A percentile compares a stretch with the other conserved stretches of the same genome.
These are phyloP conservation scores for Mycena sanguinolenta DNA, from an alignment of 768 basidiomycete species.

Conservation along the genomic window DNA sequence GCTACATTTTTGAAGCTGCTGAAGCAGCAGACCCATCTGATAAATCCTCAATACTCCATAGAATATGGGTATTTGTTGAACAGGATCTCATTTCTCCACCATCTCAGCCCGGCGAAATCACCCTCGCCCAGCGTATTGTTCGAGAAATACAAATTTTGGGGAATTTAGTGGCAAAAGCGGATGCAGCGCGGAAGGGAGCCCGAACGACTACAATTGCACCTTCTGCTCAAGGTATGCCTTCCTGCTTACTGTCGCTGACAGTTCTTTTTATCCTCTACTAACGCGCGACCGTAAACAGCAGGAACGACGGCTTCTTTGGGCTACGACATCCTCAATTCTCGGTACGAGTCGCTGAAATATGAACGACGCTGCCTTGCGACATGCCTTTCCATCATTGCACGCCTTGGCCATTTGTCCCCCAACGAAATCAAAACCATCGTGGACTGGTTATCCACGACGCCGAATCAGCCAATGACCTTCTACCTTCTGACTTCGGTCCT, in stretches of 20 bases:
- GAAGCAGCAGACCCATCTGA: slow-evolving; percentile 60
- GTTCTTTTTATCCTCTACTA: background rate
- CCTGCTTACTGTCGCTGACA: too few species aligned
- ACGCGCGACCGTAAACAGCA: slow-evolving; percentile 38
- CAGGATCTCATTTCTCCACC: slow-evolving; percentile 63
- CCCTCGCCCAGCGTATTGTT: slow-evolving; percentile 70
- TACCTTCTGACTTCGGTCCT: slow-evolving; percentile 78
- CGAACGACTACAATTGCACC: slow-evolving; percentile 70
- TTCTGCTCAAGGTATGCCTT: slow-evolving; percentile 67
- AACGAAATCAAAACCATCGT: slow-evolving; percentile 73
- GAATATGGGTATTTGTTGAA: slow-evolving; percentile 68
- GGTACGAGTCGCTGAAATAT: slow-evolving; percentile 79
- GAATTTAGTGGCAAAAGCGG: slow-evolving; percentile 63
- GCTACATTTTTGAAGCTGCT: slow-evolving; percentile 76
- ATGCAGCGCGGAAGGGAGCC: slow-evolving; percentile 73
- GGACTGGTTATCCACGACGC: slow-evolving; percentile 78
- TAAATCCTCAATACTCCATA: slow-evolving; percentile 58
- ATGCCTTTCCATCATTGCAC: slow-evolving; percentile 72
- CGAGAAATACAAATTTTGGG: slow-evolving; percentile 74
- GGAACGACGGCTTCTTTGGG: slow-evolving; percentile 66
- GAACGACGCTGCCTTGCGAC: slow-evolving; percentile 78
- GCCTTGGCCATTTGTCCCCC: slow-evolving; percentile 71
- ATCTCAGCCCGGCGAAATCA: slow-evolving; percentile 47
- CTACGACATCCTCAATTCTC: slow-evolving; percentile 74
- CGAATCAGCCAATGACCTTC: slow-evolving; percentile 77